Percentiles rank a stretch among this genome's conserved stretches.
These are phyloP conservation scores for Isatis tinctoria DNA, from an alignment of 345 rosid genomes.

Conservation along the genomic window DNA sequence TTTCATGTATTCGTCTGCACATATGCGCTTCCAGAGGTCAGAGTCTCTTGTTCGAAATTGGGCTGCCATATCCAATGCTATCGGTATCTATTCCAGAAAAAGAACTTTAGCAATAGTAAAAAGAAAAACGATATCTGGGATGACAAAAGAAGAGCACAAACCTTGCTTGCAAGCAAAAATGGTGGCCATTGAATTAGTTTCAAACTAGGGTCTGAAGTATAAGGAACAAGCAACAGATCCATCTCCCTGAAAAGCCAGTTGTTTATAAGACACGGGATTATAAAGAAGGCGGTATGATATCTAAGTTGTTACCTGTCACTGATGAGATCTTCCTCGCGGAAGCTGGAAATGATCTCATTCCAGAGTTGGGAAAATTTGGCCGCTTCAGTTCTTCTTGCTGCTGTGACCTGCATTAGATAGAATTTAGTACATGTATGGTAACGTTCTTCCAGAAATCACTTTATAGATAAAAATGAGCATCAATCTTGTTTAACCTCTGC, in stretches of 20 bases:
- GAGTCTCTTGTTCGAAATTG: conserved; percentile 74
- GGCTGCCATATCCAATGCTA: conserved; percentile 95
- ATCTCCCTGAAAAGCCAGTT: conserved; percentile 65
- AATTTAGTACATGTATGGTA: conserved; percentile 8
- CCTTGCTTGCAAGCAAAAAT: conserved; percentile 97
- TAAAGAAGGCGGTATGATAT: conserved; percentile 2
- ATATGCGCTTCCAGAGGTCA: conserved; percentile 95
- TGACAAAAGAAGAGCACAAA: conserved; percentile 29
- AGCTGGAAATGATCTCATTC: conserved; percentile 93
- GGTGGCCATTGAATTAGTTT: conserved; percentile 99
- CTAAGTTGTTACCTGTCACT: conserved; percentile 76
- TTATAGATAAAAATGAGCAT: conserved; percentile 6
- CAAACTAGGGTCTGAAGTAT: conserved; percentile 86
- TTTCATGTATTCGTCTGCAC: conserved; percentile 95
- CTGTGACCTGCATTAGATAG: conserved; percentile 55
- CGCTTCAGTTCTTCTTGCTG: conserved; percentile 92
- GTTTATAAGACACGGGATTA: conserved; percentile 25
- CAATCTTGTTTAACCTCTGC: conserved; percentile 54
- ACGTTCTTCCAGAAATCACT: neutral
- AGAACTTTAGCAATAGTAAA: conserved; percentile 7
- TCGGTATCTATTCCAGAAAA: conserved; percentile 61
- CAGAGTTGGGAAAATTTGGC: conserved; percentile 97
- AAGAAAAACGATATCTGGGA: neutral
- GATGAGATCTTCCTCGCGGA: conserved; percentile 98
- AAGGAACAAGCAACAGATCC: conserved; percentile 95